phyloP scores from a whole-genome alignment of 305 asterid genomes.

The Rubia peregrina region DNA sequence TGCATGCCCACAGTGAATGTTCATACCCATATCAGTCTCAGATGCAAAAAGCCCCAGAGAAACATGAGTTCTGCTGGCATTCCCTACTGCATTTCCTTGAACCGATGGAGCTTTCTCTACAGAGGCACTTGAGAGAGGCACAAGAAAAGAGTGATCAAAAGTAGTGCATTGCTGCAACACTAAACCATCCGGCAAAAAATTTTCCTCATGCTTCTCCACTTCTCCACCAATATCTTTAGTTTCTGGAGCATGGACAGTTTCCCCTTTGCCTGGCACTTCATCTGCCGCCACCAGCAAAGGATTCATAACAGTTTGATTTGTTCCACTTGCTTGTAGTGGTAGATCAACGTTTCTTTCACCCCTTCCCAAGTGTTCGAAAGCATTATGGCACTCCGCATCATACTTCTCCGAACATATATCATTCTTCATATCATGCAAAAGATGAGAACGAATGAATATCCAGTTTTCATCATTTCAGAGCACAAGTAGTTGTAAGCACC shows the following conservation, averaged over 20 bases:
- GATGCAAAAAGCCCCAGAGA: slow-evolving; percentile 2
- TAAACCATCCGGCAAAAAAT: background rate
- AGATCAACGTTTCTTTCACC: too few relatives aligned
- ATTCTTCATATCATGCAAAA: background rate
- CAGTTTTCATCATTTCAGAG: too few relatives aligned
- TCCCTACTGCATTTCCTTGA: background rate
- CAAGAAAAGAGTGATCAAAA: background rate
- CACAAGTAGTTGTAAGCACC: background rate
- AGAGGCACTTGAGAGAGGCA: background rate
- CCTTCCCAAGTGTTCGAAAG: too few relatives aligned
- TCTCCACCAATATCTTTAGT: background rate
- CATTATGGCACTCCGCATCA: background rate
- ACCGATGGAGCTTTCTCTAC: background rate
- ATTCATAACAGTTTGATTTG: too few relatives aligned
- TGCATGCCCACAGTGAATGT: background rate
- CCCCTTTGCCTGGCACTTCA: background rate
- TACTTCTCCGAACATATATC: background rate
- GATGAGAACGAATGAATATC: background rate
- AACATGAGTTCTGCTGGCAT: background rate
- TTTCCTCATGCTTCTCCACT: background rate
- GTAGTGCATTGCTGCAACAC: background rate
- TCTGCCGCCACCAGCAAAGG: too few relatives aligned
- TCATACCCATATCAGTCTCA: background rate
- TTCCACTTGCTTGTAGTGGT: too few relatives aligned
- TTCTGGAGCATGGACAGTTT: background rate